Conservation (phyloP, 441 rosid species). For the Pelargonium myrrhifolium region DNA sequence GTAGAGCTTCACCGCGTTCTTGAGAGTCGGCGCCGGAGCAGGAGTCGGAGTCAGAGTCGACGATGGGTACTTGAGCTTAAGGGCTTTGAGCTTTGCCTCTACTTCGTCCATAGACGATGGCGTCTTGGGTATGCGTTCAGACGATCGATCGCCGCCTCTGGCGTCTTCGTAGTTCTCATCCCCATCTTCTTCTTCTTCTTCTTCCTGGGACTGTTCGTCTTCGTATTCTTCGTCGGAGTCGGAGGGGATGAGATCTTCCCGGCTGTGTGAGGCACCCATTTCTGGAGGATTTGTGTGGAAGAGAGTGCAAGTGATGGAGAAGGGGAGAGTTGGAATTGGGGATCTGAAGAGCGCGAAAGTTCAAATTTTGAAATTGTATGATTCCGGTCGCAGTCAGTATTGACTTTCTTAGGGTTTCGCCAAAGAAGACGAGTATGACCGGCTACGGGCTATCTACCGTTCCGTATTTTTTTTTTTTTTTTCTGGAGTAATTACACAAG, state of each 20-base stretch:
- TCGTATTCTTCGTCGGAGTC: constrained; percentile 56
- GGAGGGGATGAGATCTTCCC: constrained; percentile 60
- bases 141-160: constrained; percentile 24
- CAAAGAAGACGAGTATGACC: not conserved
- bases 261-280: constrained; percentile 83
- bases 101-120: constrained; percentile 69
- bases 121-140: constrained; percentile 33
- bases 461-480: too few relatives aligned
- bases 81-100: constrained; percentile 61
- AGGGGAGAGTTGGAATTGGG: not conserved
- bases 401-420: not conserved
- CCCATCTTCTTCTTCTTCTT: constrained; percentile 29
- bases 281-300: not conserved
- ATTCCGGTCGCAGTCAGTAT: not conserved
- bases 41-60: constrained; percentile 3
- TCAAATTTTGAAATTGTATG: not conserved
- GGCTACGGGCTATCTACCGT: too few relatives aligned
- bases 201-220: constrained; percentile 19
- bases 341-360: not conserved
- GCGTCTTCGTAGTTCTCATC: constrained; percentile 52
- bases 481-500: too few relatives aligned
- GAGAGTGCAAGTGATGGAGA: not conserved
- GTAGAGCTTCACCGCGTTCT: constrained; percentile 63
- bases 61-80: constrained; percentile 73
- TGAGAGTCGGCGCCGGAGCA: constrained; percentile 28